Percentiles rank a stretch among this genome's conserved stretches.
Evolutionary conservation across 148 eudicot species (phyloP).

Genomic region (Chenopodium formosanum): DNA sequence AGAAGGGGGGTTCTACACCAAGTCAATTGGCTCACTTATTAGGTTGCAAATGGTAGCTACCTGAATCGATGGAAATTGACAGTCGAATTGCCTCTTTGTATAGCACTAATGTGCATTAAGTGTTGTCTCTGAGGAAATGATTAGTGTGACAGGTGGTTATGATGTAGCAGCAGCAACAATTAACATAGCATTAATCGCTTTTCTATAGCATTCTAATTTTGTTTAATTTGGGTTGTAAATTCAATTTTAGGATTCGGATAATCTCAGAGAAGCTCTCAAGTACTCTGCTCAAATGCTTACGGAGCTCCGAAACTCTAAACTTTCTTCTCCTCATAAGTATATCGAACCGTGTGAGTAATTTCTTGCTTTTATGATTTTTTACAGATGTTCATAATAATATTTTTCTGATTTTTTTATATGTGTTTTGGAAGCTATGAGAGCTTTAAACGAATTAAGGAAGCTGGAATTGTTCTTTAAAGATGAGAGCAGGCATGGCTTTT

Average conservation of each 20-base stretch:
- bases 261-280: no score
- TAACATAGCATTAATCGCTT: no score
- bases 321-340: no score
- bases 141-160: neutral
- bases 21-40: neutral
- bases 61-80: neutral
- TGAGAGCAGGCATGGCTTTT: slow-evolving; percentile 79
- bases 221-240: no score
- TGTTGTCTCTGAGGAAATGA: neutral
- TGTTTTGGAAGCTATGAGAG: slow-evolving; percentile 75
- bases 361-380: neutral
- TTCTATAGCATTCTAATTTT: no score
- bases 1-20: neutral
- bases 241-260: no score
- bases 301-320: no score
- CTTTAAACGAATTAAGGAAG: slow-evolving; percentile 85
- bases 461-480: slow-evolving; percentile 89
- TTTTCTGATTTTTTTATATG: neutral
- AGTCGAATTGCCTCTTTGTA: no score
- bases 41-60: neutral
- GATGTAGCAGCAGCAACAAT: neutral
- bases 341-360: slow-evolving; percentile 33
- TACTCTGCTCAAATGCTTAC: no score
- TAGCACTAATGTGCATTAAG: neutral
- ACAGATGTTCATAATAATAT: neutral